Conservation (phyloP, 2,329 filamentous ascomycete species). For the Epichloe uncinata region DNA sequence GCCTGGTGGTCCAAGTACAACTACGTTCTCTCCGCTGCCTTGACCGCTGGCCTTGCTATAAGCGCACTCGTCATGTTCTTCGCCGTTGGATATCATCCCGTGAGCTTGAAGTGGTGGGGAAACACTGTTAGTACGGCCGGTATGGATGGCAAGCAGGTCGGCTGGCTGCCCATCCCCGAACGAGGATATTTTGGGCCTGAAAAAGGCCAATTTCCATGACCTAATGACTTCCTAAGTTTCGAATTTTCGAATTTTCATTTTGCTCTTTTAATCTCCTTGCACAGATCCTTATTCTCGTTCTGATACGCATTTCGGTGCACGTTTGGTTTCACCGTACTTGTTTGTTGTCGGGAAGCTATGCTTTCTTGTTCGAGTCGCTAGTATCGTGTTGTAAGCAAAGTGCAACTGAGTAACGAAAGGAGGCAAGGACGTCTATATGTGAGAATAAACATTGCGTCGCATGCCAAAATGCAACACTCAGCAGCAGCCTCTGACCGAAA, state of each 20-base stretch:
- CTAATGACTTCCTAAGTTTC: not conserved
- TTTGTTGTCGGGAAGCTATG: not conserved
- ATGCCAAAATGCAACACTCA: not conserved
- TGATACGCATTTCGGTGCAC: not conserved
- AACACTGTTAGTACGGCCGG: conserved; percentile 18
- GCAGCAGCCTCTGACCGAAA: no score
- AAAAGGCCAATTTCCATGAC: conserved; percentile 11
- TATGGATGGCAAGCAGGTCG: conserved; percentile 11
- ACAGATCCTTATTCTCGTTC: no score
- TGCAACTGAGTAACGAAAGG: not conserved
- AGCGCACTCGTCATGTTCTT: conserved; percentile 30
- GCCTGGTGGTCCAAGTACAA: conserved; percentile 36
- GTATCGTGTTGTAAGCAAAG: not conserved
- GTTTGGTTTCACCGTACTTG: not conserved
- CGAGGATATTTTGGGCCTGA: conserved; percentile 17
- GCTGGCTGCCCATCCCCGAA: conserved; percentile 10
- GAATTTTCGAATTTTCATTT: no score
- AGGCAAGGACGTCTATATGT: not conserved
- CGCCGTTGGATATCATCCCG: conserved; percentile 19
- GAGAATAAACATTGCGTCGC: not conserved
- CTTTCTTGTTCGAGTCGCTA: not conserved
- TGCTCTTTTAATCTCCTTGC: not conserved
- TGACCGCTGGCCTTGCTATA: conserved; percentile 29
- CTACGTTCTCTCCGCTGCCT: conserved; percentile 29
- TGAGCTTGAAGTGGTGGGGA: conserved; percentile 29